These are phyloP conservation scores for Hypocreales sp. DNA, from an alignment of 2,329 filamentous ascomycete species.

Conservation along the genomic window DNA sequence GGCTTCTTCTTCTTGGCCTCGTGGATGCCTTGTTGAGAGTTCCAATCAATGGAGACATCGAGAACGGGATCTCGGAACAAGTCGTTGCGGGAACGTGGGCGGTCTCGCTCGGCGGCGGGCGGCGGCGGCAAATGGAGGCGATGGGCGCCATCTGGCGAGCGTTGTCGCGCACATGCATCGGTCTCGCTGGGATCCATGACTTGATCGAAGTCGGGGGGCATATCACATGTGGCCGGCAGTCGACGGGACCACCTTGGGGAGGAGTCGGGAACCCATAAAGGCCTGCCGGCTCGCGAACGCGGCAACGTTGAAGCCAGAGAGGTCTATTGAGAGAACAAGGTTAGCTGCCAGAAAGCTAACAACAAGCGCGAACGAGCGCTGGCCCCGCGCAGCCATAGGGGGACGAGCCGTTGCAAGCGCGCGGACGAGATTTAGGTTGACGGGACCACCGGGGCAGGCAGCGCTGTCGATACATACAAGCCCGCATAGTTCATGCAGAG, in stretches of 20 bases:
- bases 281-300: background rate
- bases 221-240: constrained; percentile 1
- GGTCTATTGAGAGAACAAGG: background rate
- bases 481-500: background rate
- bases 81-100: constrained; percentile 1
- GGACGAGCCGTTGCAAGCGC: no score
- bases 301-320: background rate
- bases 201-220: background rate
- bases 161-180: constrained; percentile 3
- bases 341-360: background rate
- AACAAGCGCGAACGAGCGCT: no score
- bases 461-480: no score
- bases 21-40: constrained; percentile 5
- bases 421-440: no score
- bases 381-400: no score
- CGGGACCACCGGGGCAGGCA: no score
- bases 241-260: constrained; percentile 1
- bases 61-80: constrained; percentile 6
- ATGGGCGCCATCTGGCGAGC: constrained; percentile 1
- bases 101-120: background rate
- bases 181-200: constrained; percentile 1
- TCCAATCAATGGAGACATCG: constrained; percentile 10
- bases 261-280: constrained; percentile 1
- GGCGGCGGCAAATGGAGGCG: background rate
- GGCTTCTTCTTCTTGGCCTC: constrained; percentile 9